Percentiles rank a stretch among this genome's conserved stretches.
These are phyloP conservation scores for Quercus cerris DNA, from an alignment of 306 rosid species.

Conservation along the genomic window DNA sequence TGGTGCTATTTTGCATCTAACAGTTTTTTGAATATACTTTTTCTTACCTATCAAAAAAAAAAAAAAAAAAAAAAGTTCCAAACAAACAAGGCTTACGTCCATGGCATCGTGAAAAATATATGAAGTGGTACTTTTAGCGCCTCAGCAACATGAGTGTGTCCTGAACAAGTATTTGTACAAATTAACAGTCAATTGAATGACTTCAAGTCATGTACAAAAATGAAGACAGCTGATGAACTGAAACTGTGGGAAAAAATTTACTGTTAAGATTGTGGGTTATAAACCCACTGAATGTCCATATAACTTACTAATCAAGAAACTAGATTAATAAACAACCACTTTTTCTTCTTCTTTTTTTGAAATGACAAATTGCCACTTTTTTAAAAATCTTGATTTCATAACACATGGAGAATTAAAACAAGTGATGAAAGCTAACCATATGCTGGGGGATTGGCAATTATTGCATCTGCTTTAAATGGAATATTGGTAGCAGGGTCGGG, in stretches of 20 bases:
- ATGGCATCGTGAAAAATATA: constrained; percentile 93
- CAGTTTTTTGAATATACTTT: too few species aligned
- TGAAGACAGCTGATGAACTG: neutral
- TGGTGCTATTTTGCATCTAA: too few species aligned
- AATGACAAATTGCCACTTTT: too few species aligned
- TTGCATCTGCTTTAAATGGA: constrained; percentile 73
- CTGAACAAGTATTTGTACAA: constrained; percentile 47
- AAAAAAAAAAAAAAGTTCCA: constrained; percentile 14
- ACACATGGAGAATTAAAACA: neutral
- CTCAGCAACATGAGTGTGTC: constrained; percentile 92
- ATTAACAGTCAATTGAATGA: constrained; percentile 21
- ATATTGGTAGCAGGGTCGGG: constrained; percentile 57
- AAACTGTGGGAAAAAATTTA: neutral
- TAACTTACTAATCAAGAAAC: neutral
- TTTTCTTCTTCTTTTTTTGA: too few species aligned
- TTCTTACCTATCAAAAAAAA: too few species aligned
- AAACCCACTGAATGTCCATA: too few species aligned
- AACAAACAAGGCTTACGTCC: constrained; percentile 85
- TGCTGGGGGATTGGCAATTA: constrained; percentile 96
- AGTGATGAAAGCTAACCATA: constrained; percentile 60
- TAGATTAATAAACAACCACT: too few species aligned
- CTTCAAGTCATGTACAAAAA: neutral
- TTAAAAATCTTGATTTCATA: neutral
- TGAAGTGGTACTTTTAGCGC: constrained; percentile 67
- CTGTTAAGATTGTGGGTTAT: too few species aligned